Base-by-base conservation (phyloP, 2,329 filamentous ascomycete genomes). In the Penicillium sp. region DNA sequence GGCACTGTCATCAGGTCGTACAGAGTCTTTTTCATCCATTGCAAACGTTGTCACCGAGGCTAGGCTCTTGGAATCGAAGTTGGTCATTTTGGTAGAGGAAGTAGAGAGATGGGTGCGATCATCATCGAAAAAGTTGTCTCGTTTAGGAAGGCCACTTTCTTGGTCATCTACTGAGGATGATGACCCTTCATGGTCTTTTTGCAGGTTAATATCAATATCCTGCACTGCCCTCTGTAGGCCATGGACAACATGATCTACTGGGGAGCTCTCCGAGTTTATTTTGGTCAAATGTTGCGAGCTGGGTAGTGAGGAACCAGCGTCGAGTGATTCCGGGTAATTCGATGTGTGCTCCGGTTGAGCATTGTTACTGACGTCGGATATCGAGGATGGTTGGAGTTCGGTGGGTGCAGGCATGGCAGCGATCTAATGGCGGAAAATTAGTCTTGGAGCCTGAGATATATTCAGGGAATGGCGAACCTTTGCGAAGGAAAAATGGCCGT, bases 21-120 rank as follows among this genome's bases (percentile, higher is more conserved):
- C 82, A 6, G 93, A 97, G 72, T 97, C 93, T 73, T 97, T 97
- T 75, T 98, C 93, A 69, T 98, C 93, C 71, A 97, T 81, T n/a
- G 91, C 92, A 77, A 96, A 97, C 0, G 93, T 97, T 4, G 92
- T 96, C 16, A 91, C 92, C 26, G 93, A 98, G 4, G 92, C 92
- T 67, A 96, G 91, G 73, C 93, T 97, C 78, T 97, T 97, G 49
- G 91, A 92, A 72, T 97, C 93, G 42, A 96, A 82, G 71, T 92
- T 97, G 35, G 91, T 89, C 51, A 91, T 91, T 75, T 97, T 97
- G 3, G 88, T 92, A 39, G 85, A 87, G 46, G 81, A 84, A 62
- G 78, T 83, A 16, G 84, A 87, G 16, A 80, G 68, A 58, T 81
- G 78, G 10, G 79, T 81, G 51, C 76, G 77, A 58, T 80, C 78